Evolutionary conservation across 192 early-diverging fungal genomes (phyloP).

Genomic region (Rhizophagus sp.): DNA sequence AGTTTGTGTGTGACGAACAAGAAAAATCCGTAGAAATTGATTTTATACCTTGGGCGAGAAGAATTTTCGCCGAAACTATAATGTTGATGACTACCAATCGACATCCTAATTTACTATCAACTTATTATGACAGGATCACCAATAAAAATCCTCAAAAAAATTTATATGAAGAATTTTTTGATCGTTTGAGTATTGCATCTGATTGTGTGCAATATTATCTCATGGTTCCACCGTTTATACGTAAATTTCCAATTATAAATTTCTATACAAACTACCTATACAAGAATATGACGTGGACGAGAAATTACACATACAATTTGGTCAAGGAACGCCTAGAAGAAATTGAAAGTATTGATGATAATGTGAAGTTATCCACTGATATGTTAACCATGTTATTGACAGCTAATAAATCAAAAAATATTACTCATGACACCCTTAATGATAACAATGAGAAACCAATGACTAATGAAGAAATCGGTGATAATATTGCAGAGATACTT

Average conservation of each 20-base stretch:
- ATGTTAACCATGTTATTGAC: constrained; percentile 11
- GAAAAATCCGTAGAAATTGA: constrained; percentile 9
- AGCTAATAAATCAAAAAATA: neutral
- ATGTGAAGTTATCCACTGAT: neutral
- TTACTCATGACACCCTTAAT: too few relatives aligned
- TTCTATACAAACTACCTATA: neutral
- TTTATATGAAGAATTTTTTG: constrained; percentile 19
- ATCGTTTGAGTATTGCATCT: constrained; percentile 13
- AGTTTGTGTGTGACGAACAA: neutral
- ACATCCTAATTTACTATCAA: constrained; percentile 4
- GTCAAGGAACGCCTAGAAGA: constrained; percentile 1
- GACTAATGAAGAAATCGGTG: constrained; percentile 14
- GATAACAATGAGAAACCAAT: neutral
- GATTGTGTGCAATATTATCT: constrained; percentile 25
- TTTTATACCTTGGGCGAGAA: constrained; percentile 13
- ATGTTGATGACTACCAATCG: neutral
- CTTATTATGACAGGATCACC: neutral
- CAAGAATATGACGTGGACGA: constrained; percentile 13
- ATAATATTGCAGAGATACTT: constrained; percentile 14
- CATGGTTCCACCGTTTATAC: constrained; percentile 8
- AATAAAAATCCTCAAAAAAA: neutral
- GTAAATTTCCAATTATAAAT: constrained; percentile 14
- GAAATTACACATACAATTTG: constrained; percentile 4
- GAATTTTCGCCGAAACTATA: constrained; percentile 8
- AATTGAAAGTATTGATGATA: neutral